These are phyloP conservation scores for Parietaria judaica DNA, from an alignment of 306 rosid species.

Conservation along the genomic window DNA sequence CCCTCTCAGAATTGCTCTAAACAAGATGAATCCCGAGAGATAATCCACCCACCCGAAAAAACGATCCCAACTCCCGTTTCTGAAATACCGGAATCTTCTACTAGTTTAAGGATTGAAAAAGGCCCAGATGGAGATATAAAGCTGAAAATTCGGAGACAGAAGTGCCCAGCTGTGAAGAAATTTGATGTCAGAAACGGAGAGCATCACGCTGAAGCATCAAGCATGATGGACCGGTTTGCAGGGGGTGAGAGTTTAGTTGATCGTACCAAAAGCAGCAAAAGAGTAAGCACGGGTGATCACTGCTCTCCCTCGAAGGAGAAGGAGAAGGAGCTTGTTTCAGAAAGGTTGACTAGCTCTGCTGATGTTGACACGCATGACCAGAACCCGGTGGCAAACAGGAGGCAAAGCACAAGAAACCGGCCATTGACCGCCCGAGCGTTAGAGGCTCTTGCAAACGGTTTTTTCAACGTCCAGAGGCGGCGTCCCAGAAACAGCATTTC, in stretches of 20 bases:
- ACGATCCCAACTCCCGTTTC: slow-evolving; percentile 20
- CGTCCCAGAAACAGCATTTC: slow-evolving; percentile 20
- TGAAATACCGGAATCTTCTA: slow-evolving; percentile 25
- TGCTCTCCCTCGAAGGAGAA: slow-evolving; percentile 10
- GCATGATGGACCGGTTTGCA: slow-evolving; percentile 20
- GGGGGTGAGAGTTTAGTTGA: slow-evolving; percentile 12
- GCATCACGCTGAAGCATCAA: slow-evolving; percentile 12
- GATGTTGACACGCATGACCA: slow-evolving; percentile 16
- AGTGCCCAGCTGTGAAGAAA: slow-evolving; percentile 17
- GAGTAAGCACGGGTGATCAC: slow-evolving; percentile 15
- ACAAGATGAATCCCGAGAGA: slow-evolving; percentile 16
- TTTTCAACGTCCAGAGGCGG: slow-evolving; percentile 34
- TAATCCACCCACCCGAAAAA: slow-evolving; percentile 27
- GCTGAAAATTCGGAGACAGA: slow-evolving; percentile 8
- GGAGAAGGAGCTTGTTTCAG: slow-evolving; percentile 13
- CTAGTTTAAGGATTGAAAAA: slow-evolving; percentile 24
- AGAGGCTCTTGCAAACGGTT: slow-evolving; percentile 61
- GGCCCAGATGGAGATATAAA: slow-evolving; percentile 22
- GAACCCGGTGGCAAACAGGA: slow-evolving; percentile 31
- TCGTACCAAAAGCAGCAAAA: slow-evolving; percentile 17
- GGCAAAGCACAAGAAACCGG: slow-evolving; percentile 71
- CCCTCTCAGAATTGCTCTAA: slow-evolving; percentile 28
- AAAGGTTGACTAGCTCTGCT: slow-evolving; percentile 16
- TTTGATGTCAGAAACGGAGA: slow-evolving; percentile 28
- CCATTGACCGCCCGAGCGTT: slow-evolving; percentile 63